A percentile compares a stretch with the other conserved stretches of the same genome.
These are phyloP conservation scores for Termitomyces sp. DNA, from an alignment of 768 basidiomycete species.

Conservation along the genomic window DNA sequence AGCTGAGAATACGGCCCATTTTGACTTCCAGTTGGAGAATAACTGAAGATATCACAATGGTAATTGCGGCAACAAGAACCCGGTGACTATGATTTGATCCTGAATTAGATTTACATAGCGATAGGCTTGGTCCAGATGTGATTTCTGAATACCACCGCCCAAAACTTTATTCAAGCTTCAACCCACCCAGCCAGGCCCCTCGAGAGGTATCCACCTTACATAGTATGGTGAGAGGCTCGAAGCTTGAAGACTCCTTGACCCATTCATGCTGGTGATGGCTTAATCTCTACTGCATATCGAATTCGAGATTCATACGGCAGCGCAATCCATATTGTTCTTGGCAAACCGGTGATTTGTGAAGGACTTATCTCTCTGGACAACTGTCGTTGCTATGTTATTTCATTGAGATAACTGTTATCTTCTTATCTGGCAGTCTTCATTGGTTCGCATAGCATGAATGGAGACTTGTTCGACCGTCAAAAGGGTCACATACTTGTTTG, in stretches of 20 bases:
- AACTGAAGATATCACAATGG: neutral
- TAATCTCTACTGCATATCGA: neutral
- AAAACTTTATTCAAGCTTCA: neutral
- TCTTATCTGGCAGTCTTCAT: neutral
- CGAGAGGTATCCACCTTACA: neutral
- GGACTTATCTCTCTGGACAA: neutral
- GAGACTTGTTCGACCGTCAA: neutral
- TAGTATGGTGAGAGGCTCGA: neutral
- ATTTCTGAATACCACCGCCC: neutral
- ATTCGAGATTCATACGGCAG: neutral
- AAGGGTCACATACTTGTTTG: neutral
- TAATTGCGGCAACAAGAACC: neutral
- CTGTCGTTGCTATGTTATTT: neutral
- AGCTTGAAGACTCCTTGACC: neutral
- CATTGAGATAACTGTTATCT: neutral
- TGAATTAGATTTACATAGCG: neutral
- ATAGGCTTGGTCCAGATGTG: neutral
- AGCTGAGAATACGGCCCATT: neutral
- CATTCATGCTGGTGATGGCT: neutral
- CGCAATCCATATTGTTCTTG: neutral
- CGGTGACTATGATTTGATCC: neutral
- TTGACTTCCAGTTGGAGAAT: neutral
- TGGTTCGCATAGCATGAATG: neutral
- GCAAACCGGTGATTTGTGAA: neutral
- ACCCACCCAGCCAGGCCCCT: no score